Evolutionary conservation across 2,329 filamentous ascomycete genomes (phyloP).

Genomic region (Sordariomycetes sp.): DNA sequence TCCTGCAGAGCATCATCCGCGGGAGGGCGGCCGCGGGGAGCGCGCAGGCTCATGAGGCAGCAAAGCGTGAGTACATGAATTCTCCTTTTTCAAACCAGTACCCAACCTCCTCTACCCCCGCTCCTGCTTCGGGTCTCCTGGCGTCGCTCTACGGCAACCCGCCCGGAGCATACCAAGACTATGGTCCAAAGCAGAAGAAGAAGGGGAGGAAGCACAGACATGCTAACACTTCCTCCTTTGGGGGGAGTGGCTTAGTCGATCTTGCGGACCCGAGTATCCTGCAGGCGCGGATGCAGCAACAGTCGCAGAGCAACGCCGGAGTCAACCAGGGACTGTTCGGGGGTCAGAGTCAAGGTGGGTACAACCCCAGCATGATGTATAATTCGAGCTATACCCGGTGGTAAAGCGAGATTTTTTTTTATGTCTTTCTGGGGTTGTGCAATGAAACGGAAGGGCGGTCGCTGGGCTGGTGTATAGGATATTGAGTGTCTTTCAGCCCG

Average conservation of each 20-base stretch:
- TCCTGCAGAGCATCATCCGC: conserved; percentile 74
- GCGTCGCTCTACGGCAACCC: conserved; percentile 83
- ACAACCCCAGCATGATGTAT: conserved; percentile 80
- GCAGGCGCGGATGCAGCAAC: conserved; percentile 91
- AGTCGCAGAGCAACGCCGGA: conserved; percentile 68
- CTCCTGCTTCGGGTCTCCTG: conserved; percentile 82
- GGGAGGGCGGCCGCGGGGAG: conserved; percentile 51
- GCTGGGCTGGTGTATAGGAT: conserved; percentile 2
- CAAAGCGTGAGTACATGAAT: conserved; percentile 98
- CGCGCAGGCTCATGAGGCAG: conserved; percentile 65
- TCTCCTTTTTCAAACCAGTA: conserved; percentile 84
- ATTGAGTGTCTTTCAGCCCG: conserved; percentile 9
- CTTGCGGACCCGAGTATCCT: conserved; percentile 99
- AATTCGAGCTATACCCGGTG: conserved; percentile 56
- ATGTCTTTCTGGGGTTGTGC: neutral
- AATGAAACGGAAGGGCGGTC: neutral
- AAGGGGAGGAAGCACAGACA: conserved; percentile 99
- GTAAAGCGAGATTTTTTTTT: conserved; percentile 27
- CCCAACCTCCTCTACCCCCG: conserved; percentile 68
- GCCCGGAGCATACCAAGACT: conserved; percentile 79
- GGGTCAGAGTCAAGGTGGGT: conserved; percentile 88
- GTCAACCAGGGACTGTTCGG: conserved; percentile 83
- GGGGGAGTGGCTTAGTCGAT: conserved; percentile 98
- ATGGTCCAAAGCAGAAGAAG: conserved; percentile 96
- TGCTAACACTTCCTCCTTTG: conserved; percentile 99